These are phyloP conservation scores for Ogataea salicorniae DNA, from an alignment of 805 yeast species.

Conservation along the genomic window DNA sequence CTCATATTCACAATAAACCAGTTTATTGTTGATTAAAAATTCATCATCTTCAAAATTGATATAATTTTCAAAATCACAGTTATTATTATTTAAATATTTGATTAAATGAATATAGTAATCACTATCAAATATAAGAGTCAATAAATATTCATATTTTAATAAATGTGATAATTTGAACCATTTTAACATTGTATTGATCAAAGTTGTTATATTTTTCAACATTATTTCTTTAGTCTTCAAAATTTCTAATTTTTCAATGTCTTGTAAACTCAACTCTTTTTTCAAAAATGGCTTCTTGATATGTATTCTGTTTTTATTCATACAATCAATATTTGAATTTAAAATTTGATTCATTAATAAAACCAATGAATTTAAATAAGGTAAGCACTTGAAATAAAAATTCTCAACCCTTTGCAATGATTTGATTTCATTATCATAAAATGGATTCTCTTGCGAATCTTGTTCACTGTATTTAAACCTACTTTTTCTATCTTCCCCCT, in stretches of 20 bases:
- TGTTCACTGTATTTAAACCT: slow-evolving; percentile 20
- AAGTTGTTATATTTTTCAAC: slow-evolving; percentile 52
- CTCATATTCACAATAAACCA: slow-evolving; percentile 30
- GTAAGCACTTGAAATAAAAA: slow-evolving; percentile 49
- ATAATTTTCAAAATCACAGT: slow-evolving; percentile 20
- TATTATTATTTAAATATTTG: slow-evolving; percentile 28
- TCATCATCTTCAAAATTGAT: slow-evolving; percentile 26
- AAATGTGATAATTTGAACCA: slow-evolving; percentile 83
- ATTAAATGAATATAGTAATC: slow-evolving; percentile 42
- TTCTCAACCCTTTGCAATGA: slow-evolving; percentile 53
- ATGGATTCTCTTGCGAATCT: slow-evolving; percentile 32
- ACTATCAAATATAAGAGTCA: slow-evolving; percentile 70
- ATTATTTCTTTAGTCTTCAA: slow-evolving; percentile 57
- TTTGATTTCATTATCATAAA: slow-evolving; percentile 31
- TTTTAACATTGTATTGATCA: slow-evolving; percentile 47
- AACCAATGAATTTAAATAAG: slow-evolving; percentile 57
- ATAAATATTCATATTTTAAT: slow-evolving; percentile 69
- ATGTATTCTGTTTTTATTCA: slow-evolving; percentile 15
- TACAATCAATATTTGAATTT: slow-evolving; percentile 35
- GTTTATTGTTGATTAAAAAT: slow-evolving; percentile 22
- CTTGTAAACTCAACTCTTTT: slow-evolving; percentile 17
- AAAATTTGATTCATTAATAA: slow-evolving; percentile 64
- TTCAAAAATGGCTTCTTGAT: slow-evolving; percentile 12
- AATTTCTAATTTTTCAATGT: slow-evolving; percentile 45
- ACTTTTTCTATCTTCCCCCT: background rate